Conservation (phyloP, 495 filamentous ascomycete genomes). For the Lophiotrema nucula region DNA sequence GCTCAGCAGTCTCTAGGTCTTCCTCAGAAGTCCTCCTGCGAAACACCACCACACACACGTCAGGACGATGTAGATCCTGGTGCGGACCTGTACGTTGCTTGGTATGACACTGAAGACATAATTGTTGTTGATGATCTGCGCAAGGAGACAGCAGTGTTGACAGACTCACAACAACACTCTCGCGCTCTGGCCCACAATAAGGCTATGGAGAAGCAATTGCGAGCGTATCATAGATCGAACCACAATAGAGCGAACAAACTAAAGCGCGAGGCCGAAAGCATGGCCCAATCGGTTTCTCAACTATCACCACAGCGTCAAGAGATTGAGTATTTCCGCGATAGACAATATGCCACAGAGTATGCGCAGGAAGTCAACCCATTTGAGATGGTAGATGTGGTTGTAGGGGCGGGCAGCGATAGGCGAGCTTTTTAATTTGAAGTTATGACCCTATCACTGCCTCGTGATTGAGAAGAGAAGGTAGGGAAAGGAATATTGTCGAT, state of each 20-base stretch:
- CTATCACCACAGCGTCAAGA: background rate
- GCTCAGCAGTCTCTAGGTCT: too few species aligned
- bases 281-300: background rate
- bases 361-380: too few species aligned
- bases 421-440: too few species aligned
- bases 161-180: background rate
- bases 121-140: background rate
- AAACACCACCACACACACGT: background rate
- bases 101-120: background rate
- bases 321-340: background rate
- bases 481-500: too few species aligned
- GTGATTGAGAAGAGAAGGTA: background rate
- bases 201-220: background rate
- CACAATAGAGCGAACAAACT: background rate
- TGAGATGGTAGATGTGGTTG: too few species aligned
- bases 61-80: too few species aligned
- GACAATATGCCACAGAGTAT: too few species aligned
- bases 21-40: background rate
- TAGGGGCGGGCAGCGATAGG: background rate
- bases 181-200: background rate
- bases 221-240: background rate
- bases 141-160: background rate
- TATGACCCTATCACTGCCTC: too few species aligned
- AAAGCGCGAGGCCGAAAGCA: background rate
- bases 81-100: background rate